Base-by-base conservation (phyloP, 192 early-diverging fungal species). In the Thoreauomyces humboldtii region DNA sequence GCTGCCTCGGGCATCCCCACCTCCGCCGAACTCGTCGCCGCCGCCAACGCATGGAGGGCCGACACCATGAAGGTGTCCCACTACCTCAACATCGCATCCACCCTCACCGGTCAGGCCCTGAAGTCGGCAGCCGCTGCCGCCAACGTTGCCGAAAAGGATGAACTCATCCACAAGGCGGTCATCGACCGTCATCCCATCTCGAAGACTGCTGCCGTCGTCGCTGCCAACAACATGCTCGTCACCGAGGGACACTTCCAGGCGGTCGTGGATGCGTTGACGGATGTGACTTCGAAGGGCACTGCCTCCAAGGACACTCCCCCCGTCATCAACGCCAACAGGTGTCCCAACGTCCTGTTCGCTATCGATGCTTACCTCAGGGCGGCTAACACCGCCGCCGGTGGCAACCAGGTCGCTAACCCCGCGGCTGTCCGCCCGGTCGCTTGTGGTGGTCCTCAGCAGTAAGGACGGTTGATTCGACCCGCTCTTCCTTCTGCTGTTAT, bases 71-170 rank as follows among this genome's bases (percentile, higher is more conserved):
- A 46, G 14, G 44, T 46, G 19, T 46, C 44, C 14, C 19, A 17
- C 44, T 46, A 22, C 14, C 14, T 46, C 4, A 46, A 46, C 44
- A 24, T 3, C 44, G 44, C 44, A 12, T 2, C 4, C 44, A 46
- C n/a, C 5, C n/a, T 46, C 19, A 22, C 44, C 2, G 44, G 44
- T 2, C 2, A 17, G 19, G 4, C 3, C 4, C 44, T 46, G 5
- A 6, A 22, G 4, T 24, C 19, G 5, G 44, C 44, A 2, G 44
- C 44, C 4, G 44, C 44, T 22, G 14, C 3, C 4, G 44, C 44
- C 3, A 46, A 46, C 44, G 44, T 46, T 46, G 44, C 44, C 44
- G 44, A 46, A 12, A 46, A 46, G 44, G 44, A 46, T 12, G 44
- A 46, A 24, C 44, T 46, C 4, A 14, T 6, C 14, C 44, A 46